Evolutionary conservation across 768 basidiomycete species (phyloP).

Genomic region (Lepiota subincarnata): DNA sequence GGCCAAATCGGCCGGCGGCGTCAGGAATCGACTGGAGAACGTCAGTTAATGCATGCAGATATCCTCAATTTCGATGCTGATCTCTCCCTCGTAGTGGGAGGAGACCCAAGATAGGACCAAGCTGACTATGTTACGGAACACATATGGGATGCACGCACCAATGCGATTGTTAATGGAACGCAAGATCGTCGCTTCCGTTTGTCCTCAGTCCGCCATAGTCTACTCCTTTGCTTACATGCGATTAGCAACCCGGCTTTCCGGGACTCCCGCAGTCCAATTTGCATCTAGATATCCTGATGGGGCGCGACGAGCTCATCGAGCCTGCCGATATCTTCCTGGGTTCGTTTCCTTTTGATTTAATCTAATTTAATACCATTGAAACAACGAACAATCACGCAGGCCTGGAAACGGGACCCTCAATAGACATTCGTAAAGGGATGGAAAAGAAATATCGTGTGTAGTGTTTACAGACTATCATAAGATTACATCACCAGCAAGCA

Average conservation of each 20-base stretch:
- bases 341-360: slow-evolving; percentile 25
- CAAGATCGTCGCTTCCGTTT: slow-evolving; percentile 72
- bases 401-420: slow-evolving; percentile 43
- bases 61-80: neutral
- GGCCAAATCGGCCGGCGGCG: slow-evolving; percentile 51
- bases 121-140: slow-evolving; percentile 77
- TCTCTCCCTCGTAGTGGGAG: slow-evolving; percentile 67
- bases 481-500: slow-evolving; percentile 6
- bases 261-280: slow-evolving; percentile 68
- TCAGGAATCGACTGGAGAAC: slow-evolving; percentile 73
- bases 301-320: slow-evolving; percentile 82
- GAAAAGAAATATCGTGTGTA: slow-evolving; percentile 55
- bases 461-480: neutral
- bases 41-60: slow-evolving; percentile 38
- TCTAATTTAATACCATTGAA: neutral
- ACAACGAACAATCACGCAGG: slow-evolving; percentile 33
- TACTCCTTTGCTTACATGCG: neutral
- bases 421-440: slow-evolving; percentile 64
- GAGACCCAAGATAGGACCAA: slow-evolving; percentile 86
- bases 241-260: slow-evolving; percentile 64
- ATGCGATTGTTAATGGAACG: slow-evolving; percentile 93
- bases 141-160: slow-evolving; percentile 86
- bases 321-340: slow-evolving; percentile 79
- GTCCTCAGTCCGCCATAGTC: slow-evolving; percentile 21
- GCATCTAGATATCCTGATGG: slow-evolving; percentile 90